Evolutionary conservation across 139 green algal species (phyloP), one percentile per base, ranked within the genome.

Genomic region (Tetraselmis striata): DNA sequence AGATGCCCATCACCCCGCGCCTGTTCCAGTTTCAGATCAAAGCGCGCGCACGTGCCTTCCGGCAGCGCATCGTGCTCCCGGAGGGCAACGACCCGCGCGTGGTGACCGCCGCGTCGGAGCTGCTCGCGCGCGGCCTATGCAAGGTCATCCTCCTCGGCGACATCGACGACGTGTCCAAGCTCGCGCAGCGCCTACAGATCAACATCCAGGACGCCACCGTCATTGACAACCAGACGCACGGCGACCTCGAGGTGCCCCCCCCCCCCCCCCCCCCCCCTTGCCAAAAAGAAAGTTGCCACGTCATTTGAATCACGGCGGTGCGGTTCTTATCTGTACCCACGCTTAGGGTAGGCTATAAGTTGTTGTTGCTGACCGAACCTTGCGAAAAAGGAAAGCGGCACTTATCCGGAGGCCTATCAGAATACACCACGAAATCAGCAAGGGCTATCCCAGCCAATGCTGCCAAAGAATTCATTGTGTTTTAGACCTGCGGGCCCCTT

Each of bases 61-160:
- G 81, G 5, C 90, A 95, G 86, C 88, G 89, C 85, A 95, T 98
- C 30, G 93, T 98, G 59, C 90, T 98, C 75, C 94, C 94, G 31
- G 94, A 98, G 88, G 87, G 83, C 1, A 75, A 82, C 30, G 92
- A 95, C 84, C 83, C 82, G 31, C 85, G 92, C 27, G 89, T 97
- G 32, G 84, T 97, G 83, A 74, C 81, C 27, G 94, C 94, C 0
- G 94, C 91, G 0, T 84, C 83, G 0, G 90, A 98, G 84, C 77
- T 95, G 1, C 82, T 87, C 0, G 32, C 32, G 29, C 87, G 89
- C 1, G 85, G 87, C 5, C 83, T 98, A 24, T 92, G 92, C 2
- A 59, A 83, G 2, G 85, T 98, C 77, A 95, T 89, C 0, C 84
- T 98, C 31, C 90, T 98, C 78, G 94, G 94, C n/a, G 86, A 92